A percentile compares a stretch with the other conserved stretches of the same genome.
These are phyloP conservation scores for Neofusicoccum parvum DNA, from an alignment of 2,329 filamentous ascomycete species.

Conservation along the genomic window DNA sequence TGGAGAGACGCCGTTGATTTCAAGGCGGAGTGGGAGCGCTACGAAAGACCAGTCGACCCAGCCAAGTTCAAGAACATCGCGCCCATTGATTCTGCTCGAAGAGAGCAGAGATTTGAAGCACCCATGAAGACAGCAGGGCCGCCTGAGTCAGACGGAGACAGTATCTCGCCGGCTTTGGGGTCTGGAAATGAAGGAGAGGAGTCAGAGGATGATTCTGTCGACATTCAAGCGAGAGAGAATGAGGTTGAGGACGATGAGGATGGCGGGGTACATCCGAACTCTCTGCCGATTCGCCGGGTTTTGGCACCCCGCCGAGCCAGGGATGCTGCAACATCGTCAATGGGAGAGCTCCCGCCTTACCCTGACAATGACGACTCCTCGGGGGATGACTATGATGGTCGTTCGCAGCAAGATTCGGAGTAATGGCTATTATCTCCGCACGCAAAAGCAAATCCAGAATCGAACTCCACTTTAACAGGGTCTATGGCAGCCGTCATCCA, in stretches of 20 bases:
- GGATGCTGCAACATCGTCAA: not conserved
- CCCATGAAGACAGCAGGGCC: not conserved
- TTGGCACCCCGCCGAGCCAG: not conserved
- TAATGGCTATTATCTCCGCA: no score
- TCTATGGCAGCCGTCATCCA: no score
- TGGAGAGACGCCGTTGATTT: constrained; percentile 54
- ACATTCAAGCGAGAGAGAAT: not conserved
- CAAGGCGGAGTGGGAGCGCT: constrained; percentile 54
- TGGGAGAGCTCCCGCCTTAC: constrained; percentile 1
- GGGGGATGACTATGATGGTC: not conserved
- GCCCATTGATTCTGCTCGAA: not conserved
- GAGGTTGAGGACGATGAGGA: no score
- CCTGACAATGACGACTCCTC: not conserved
- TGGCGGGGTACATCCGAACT: not conserved
- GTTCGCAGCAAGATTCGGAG: not conserved
- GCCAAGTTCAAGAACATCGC: not conserved
- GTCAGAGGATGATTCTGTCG: not conserved
- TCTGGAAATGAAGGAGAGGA: not conserved
- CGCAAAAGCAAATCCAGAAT: no score
- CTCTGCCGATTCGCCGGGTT: constrained; percentile 4
- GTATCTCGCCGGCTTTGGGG: not conserved
- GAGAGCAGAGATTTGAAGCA: not conserved
- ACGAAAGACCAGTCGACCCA: constrained; percentile 24
- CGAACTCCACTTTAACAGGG: no score
- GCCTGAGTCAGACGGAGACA: not conserved